Evolutionary conservation across 352 stramenopile genomes (phyloP).

Genomic region (Aphanomyces euteiches): DNA sequence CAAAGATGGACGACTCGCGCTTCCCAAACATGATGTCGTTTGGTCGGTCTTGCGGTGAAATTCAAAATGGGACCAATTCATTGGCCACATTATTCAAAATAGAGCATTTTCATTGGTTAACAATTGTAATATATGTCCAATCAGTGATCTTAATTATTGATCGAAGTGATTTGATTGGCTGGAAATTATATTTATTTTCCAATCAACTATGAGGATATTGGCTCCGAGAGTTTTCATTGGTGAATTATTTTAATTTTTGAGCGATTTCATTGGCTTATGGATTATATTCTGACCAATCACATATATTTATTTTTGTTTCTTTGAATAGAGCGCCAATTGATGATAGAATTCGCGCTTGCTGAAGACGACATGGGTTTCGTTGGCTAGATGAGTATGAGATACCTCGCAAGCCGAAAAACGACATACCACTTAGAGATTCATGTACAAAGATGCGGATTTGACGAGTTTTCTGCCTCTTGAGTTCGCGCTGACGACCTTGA

Average conservation of each 20-base stretch:
- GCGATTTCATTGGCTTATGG: no score
- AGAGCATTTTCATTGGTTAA: no score
- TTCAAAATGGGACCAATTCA: no score
- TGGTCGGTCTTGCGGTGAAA: no score
- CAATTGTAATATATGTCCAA: no score
- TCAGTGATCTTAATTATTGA: no score
- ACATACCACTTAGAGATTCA: constrained; percentile 18
- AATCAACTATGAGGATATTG: background rate
- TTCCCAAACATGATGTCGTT: constrained; percentile 7
- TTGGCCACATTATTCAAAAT: no score
- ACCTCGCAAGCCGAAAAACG: background rate
- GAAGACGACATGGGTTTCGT: constrained; percentile 27
- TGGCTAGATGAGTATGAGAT: background rate
- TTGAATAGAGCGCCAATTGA: constrained; percentile 23
- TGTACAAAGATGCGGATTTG: constrained; percentile 27
- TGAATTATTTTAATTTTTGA: no score
- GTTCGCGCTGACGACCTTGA: constrained; percentile 25
- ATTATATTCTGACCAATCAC: background rate
- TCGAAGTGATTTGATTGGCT: no score
- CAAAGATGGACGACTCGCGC: constrained; percentile 40
- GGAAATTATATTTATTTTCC: background rate
- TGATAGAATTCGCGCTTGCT: constrained; percentile 25
- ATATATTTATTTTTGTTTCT: constrained; percentile 2
- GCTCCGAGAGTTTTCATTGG: background rate
- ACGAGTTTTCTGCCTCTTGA: constrained; percentile 20